A percentile compares a stretch with the other conserved stretches of the same genome.
phyloP scores from a whole-genome alignment of 495 filamentous ascomycete genomes.

The Parathielavia appendiculata region DNA sequence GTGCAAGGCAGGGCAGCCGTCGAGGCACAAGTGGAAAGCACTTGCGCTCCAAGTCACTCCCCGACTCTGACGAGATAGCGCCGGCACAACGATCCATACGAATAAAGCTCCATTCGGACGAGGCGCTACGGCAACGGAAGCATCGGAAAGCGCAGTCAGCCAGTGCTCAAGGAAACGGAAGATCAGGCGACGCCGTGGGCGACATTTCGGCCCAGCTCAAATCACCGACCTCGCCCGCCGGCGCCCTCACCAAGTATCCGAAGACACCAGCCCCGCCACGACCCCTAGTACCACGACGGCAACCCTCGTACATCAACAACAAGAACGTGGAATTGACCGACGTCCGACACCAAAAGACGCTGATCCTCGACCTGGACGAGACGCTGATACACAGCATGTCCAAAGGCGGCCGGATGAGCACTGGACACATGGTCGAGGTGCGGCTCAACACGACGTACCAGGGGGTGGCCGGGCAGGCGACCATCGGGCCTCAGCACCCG shows the following conservation, averaged over 20 bases:
- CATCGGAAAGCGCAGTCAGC: slow-evolving; percentile 48
- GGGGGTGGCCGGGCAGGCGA: slow-evolving; percentile 57
- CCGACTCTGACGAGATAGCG: slow-evolving; percentile 52
- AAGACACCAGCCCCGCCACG: slow-evolving; percentile 82
- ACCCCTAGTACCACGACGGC: slow-evolving; percentile 77
- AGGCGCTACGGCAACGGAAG: slow-evolving; percentile 58
- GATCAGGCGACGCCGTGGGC: slow-evolving; percentile 5
- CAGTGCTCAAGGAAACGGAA: slow-evolving; percentile 26
- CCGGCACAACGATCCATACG: slow-evolving; percentile 76
- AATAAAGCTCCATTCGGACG: slow-evolving; percentile 86
- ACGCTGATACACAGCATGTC: slow-evolving; percentile 96
- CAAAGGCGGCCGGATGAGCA: slow-evolving; percentile 91
- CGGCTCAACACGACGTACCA: slow-evolving; percentile 66
- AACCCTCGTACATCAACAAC: slow-evolving; percentile 69
- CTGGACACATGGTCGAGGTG: slow-evolving; percentile 98
- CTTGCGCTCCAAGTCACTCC: slow-evolving; percentile 51
- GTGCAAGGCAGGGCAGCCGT: slow-evolving; percentile 22
- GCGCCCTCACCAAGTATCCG: slow-evolving; percentile 80
- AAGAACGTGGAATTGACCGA: slow-evolving; percentile 37
- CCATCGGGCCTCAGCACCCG: slow-evolving; percentile 80
- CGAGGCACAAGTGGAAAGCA: slow-evolving; percentile 29
- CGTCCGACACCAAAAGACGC: slow-evolving; percentile 68
- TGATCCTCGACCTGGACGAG: slow-evolving; percentile 94
- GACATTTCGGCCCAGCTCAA: slow-evolving; percentile 60
- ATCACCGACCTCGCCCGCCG: slow-evolving; percentile 82